Percentiles rank a stretch among this genome's conserved stretches.
These are phyloP conservation scores for Boletellus emodensis DNA, from an alignment of 768 basidiomycete species.

Conservation along the genomic window DNA sequence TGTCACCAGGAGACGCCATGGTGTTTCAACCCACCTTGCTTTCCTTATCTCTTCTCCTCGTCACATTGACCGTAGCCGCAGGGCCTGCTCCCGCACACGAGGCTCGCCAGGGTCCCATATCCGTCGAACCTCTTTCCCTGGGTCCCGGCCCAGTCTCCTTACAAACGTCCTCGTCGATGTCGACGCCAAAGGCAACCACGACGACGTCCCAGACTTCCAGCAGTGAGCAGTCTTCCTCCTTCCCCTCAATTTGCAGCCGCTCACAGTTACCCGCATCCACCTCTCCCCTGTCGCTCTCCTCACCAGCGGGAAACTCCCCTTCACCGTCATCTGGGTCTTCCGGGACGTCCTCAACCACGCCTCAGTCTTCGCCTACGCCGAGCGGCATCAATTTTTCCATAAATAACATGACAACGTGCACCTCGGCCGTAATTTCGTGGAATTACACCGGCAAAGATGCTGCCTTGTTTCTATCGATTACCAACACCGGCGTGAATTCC, in stretches of 20 bases:
- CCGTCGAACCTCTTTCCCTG: not conserved
- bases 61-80: slow-evolving; percentile 15
- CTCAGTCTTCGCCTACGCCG: slow-evolving; percentile 15
- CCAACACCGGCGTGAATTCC: slow-evolving; percentile 37
- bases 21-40: slow-evolving; percentile 6
- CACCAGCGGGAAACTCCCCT: slow-evolving; percentile 5
- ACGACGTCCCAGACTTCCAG: slow-evolving; percentile 14
- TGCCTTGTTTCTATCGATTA: slow-evolving; percentile 35
- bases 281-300: not conserved
- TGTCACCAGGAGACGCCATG: slow-evolving; percentile 9
- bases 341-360: slow-evolving; percentile 9
- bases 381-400: slow-evolving; percentile 22
- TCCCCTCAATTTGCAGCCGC: not conserved
- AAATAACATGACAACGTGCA: slow-evolving; percentile 35
- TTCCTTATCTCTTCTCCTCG: slow-evolving; percentile 6
- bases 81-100: slow-evolving; percentile 12
- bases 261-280: not conserved
- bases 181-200: not conserved
- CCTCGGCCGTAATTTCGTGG: slow-evolving; percentile 36
- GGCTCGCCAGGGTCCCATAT: slow-evolving; percentile 21
- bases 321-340: slow-evolving; percentile 4
- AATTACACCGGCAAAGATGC: slow-evolving; percentile 32
- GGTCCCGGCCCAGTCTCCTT: slow-evolving; percentile 9
- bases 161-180: slow-evolving; percentile 4
- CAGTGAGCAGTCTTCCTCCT: slow-evolving; percentile 11